Evolutionary conservation across 129 eudicot genomes (phyloP), one percentile per base, ranked within the genome.

Genomic region (Escallonia rubra): DNA sequence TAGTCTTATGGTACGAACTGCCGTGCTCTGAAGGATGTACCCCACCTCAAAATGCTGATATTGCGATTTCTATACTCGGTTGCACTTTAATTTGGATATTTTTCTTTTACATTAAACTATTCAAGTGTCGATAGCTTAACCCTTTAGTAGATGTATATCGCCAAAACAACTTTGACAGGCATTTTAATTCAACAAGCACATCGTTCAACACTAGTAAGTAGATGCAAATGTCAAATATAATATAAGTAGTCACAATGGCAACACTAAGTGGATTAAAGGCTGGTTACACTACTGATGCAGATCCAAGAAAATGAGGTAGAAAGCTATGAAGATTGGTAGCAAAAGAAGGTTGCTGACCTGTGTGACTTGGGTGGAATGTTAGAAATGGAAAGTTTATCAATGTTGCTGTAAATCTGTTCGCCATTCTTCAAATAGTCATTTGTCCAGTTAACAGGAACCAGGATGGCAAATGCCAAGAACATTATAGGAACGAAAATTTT

Each of bases 341-440:
- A 68, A 60, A 23, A n/a, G 10, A 44, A 49, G 39, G 72, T 49
- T 64, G 41, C 85, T 44, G 50, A 85, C 99, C 97, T 89, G 72
- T 63, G 82, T 70, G 99, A 94, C 68, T 74, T 77, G 14, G 73
- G 87, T 4, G 97, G 97, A 72, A 94, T 70, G 73, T 94, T 94
- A 66, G 97, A 89, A 61, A 94, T 79, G 41, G 99, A 94, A 52
- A 94, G 90, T 88, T 84, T 84, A 80, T 94, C 99, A 41, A 94
- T 89, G 64, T 79, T 61, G 74, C 90, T 94, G 76, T 57, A 90
- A 43, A 57, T 73, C 41, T 74, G 78, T 54, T 68, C 61, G 3
- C 72, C 58, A 11, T 80, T 61, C 50, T n/a, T 13, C 45, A 94
- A 74, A 14, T 88, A 84, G 52, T 81, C 63, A 45, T 94, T 94